Evolutionary conservation across 768 basidiomycete genomes (phyloP).

Genomic region (Phaffia tasmanica): DNA sequence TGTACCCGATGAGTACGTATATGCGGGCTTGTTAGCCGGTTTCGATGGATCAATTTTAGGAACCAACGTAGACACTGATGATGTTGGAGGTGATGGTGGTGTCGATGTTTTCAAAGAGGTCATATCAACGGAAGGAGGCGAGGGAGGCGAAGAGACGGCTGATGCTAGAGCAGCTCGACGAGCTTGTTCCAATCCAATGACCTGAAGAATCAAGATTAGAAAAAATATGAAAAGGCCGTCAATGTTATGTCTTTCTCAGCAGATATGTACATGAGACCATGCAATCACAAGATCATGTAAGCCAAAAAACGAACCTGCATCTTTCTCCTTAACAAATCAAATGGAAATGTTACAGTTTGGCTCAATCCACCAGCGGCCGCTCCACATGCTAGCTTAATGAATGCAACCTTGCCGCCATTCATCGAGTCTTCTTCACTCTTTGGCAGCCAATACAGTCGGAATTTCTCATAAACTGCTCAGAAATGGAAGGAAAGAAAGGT

Average conservation of each 20-base stretch:
- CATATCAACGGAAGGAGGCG: not conserved
- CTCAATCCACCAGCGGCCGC: conserved; percentile 78
- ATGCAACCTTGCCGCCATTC: not conserved
- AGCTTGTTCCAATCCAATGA: conserved; percentile 17
- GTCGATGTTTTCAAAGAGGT: not conserved
- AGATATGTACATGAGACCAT: not conserved
- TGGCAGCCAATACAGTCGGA: conserved; percentile 4
- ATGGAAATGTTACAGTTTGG: conserved; percentile 88
- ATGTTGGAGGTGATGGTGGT: not conserved
- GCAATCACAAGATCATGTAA: not conserved
- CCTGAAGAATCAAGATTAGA: not conserved
- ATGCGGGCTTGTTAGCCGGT: not conserved
- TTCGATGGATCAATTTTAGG: not conserved
- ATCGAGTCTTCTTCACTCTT: not conserved
- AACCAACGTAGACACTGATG: not conserved
- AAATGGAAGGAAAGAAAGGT: too few species aligned
- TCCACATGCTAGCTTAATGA: conserved; percentile 47
- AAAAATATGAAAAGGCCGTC: not conserved
- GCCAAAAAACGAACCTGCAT: conserved; percentile 59
- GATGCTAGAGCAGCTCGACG: not conserved
- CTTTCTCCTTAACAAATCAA: conserved; percentile 86
- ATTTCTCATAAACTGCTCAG: conserved; percentile 11
- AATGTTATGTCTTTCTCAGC: too few species aligned
- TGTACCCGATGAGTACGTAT: conserved; percentile 21
- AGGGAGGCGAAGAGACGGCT: not conserved